Evolutionary conservation across 139 green algal species (phyloP).

Genomic region (Yamagishiella unicocca): DNA sequence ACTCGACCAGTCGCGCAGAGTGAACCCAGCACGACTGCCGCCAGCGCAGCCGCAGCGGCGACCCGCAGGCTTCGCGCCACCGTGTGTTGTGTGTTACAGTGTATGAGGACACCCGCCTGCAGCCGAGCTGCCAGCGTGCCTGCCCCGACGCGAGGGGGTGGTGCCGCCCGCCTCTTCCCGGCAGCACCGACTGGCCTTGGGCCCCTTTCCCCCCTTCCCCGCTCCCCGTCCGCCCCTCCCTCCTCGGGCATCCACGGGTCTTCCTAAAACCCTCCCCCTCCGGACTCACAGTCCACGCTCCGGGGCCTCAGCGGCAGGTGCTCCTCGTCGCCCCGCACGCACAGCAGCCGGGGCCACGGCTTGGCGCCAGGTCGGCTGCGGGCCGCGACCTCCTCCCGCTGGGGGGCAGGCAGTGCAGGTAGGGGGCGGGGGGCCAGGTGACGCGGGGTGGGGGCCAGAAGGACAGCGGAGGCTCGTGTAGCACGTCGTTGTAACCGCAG

Average conservation of each 20-base stretch:
- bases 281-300: slow-evolving; percentile 55
- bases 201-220: neutral
- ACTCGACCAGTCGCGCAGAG: too few relatives aligned
- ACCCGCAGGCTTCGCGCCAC: too few relatives aligned
- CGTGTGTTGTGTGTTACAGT: too few relatives aligned
- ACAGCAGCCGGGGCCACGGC: slow-evolving; percentile 43
- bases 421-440: neutral
- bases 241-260: neutral
- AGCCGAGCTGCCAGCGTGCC: too few relatives aligned
- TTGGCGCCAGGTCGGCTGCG: neutral
- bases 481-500: neutral
- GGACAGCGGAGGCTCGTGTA: neutral
- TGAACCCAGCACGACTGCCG: too few relatives aligned
- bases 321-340: slow-evolving; percentile 56
- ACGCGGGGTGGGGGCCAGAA: neutral
- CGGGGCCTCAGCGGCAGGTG: slow-evolving; percentile 47
- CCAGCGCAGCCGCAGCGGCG: too few relatives aligned
- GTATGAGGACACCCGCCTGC: too few relatives aligned
- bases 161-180: too few relatives aligned
- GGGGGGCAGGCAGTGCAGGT: neutral
- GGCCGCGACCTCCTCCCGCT: slow-evolving; percentile 10
- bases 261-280: neutral
- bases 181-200: too few relatives aligned
- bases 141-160: too few relatives aligned
- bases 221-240: neutral